Conservation (phyloP, 108 stramenopile genomes). For the Phaeodactylum tricornutum region DNA sequence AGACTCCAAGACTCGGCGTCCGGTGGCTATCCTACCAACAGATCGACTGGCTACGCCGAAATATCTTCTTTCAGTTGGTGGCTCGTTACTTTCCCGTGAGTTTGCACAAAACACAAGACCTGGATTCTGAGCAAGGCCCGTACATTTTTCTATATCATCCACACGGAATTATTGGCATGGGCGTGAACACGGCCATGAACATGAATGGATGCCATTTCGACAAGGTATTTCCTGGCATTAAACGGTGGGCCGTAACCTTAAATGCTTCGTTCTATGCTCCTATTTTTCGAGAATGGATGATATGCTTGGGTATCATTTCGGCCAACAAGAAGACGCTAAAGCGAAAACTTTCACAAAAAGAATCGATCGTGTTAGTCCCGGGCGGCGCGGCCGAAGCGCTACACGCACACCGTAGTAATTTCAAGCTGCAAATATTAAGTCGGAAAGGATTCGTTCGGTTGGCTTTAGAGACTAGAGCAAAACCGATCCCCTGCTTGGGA, state of each 20-base stretch:
- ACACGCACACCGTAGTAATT: slow-evolving; percentile 11
- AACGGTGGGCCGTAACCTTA: slow-evolving; percentile 23
- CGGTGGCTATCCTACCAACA: too few species aligned
- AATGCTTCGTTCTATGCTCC: slow-evolving; percentile 22
- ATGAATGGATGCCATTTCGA: slow-evolving; percentile 14
- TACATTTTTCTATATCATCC: slow-evolving; percentile 49
- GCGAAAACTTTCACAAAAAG: neutral
- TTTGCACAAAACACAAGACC: neutral
- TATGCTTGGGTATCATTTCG: slow-evolving; percentile 18
- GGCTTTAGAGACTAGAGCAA: slow-evolving; percentile 46
- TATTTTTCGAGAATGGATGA: slow-evolving; percentile 31
- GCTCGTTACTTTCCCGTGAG: slow-evolving; percentile 2
- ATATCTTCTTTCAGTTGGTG: neutral
- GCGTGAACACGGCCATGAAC: slow-evolving; percentile 7
- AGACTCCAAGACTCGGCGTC: too few species aligned
- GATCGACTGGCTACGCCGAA: too few species aligned
- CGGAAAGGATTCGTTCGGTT: slow-evolving; percentile 72
- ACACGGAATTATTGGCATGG: slow-evolving; percentile 44
- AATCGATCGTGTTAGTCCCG: slow-evolving; percentile 32
- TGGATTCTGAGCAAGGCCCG: neutral
- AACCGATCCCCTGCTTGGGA: slow-evolving; percentile 63
- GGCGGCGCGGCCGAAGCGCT: slow-evolving; percentile 46
- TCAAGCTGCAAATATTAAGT: slow-evolving; percentile 33
- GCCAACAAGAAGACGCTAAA: slow-evolving; percentile 13
- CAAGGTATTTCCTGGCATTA: slow-evolving; percentile 15